phyloP scores from a whole-genome alignment of 78 protist species.

The Dictyostelium intermedium region DNA sequence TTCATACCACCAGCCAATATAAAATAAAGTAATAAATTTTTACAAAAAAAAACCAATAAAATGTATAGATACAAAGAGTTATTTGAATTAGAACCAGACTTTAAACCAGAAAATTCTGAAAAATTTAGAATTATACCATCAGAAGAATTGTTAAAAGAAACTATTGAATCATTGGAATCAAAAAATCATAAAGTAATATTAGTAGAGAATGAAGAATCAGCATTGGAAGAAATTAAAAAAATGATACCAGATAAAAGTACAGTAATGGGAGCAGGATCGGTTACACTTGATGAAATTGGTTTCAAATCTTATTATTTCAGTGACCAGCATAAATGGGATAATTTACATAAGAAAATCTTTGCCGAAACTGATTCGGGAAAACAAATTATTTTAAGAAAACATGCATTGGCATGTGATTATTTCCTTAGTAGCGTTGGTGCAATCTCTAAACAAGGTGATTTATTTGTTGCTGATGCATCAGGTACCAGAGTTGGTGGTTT shows the following conservation, averaged over 20 bases:
- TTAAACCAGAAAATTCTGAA: not conserved
- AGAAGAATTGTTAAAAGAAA: not conserved
- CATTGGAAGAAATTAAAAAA: not conserved
- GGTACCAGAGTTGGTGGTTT: conserved; percentile 31
- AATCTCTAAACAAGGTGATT: conserved; percentile 8
- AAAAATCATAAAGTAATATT: not conserved
- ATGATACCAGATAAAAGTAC: not conserved
- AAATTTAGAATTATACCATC: not conserved
- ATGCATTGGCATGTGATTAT: conserved; percentile 18
- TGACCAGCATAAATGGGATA: conserved; percentile 1
- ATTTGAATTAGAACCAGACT: not conserved
- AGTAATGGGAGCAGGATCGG: conserved; percentile 19
- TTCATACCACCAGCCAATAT: no score
- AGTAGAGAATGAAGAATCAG: not conserved
- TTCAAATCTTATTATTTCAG: conserved; percentile 6
- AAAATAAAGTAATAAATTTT: no score
- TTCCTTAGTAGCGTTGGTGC: conserved; percentile 7
- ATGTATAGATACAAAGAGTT: not conserved
- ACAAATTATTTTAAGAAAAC: not conserved
- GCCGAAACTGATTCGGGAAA: conserved; percentile 24
- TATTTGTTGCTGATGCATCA: conserved; percentile 23
- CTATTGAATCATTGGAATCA: not conserved
- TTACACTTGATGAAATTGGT: conserved; percentile 9
- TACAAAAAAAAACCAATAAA: not conserved
- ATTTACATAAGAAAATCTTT: conserved; percentile 1